Evolutionary conservation across 2,329 filamentous ascomycete species (phyloP), one percentile per base, ranked within the genome.

Genomic region (Gnomoniopsis smithogilvyi): DNA sequence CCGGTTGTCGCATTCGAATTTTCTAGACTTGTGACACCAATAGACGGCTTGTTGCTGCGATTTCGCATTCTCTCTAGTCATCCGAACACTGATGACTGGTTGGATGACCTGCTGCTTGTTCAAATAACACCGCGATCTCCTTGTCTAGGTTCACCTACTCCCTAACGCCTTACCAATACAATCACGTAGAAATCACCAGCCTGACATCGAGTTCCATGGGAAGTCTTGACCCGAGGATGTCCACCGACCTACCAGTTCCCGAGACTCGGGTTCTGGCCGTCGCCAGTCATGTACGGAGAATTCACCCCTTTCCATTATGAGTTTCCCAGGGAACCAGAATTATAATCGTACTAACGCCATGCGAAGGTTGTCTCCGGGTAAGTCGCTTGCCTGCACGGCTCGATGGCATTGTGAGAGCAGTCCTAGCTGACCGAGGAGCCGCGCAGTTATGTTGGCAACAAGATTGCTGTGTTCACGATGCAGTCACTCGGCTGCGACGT

Each of bases 401-500:
- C 17, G 14, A 19, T n/a, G 11, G 46, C 43, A 30, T 19, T n/a
- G 33, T 33, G 43, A 15, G 21, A 15, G 14, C 12, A 10, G 41
- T 56, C 34, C 36, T 55, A 61, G 54, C 59, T 60, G 51, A 54
- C 57, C 47, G 6, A 41, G 30, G 53, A 53, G 41, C 41, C 58
- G 45, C 19, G 63, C 72, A 96, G 95, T 72, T 94, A 97, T 82
- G 95, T 99, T 66, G 95, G 95, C 54, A 99, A 99, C 73, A 96
- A 94, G 69, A 96, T 99, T 80, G 93, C 93, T 46, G 92, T 92
- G 1, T 96, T 96, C 70, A 91, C 93, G 65, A 89, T 99, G 82
- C 94, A 99, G 74, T 89, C 90, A 1, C 78, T 99, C 53, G 95
- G 95, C 51, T 97, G 92, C 70, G 94, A 99, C 68, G 94, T 97